These are phyloP conservation scores for Talaromyces atroroseus DNA, from an alignment of 2,329 filamentous ascomycete genomes.

Conservation along the genomic window DNA sequence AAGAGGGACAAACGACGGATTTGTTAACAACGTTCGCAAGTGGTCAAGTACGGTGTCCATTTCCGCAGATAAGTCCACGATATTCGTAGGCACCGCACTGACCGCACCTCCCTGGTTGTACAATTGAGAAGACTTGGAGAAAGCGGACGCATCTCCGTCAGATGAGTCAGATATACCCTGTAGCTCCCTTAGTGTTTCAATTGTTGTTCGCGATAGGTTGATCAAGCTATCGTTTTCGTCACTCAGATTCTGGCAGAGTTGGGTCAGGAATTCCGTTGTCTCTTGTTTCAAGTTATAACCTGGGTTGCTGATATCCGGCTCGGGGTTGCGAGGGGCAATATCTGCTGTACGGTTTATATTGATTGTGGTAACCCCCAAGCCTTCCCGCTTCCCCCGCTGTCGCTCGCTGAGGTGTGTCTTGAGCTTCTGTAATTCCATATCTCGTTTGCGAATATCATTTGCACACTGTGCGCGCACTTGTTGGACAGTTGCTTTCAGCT, in stretches of 20 bases:
- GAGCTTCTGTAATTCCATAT: slow-evolving; percentile 79
- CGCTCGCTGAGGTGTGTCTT: slow-evolving; percentile 78
- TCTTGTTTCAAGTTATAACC: slow-evolving; percentile 72
- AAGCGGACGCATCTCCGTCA: slow-evolving; percentile 16
- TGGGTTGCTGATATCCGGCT: slow-evolving; percentile 47
- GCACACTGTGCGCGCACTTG: slow-evolving; percentile 83
- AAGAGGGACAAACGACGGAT: slow-evolving; percentile 91
- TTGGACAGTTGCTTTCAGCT: slow-evolving; percentile 70
- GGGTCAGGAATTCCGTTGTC: slow-evolving; percentile 85
- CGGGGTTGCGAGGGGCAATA: slow-evolving; percentile 26
- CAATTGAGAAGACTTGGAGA: slow-evolving; percentile 15
- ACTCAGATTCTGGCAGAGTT: slow-evolving; percentile 73
- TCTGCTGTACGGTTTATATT: slow-evolving; percentile 40
- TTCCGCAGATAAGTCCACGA: slow-evolving; percentile 65
- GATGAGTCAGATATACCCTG: slow-evolving; percentile 44
- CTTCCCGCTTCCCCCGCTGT: slow-evolving; percentile 55
- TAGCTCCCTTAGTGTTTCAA: slow-evolving; percentile 60
- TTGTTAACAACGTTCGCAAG: slow-evolving; percentile 77
- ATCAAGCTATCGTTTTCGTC: slow-evolving; percentile 88
- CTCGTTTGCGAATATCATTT: slow-evolving; percentile 84
- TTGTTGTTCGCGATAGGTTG: slow-evolving; percentile 63
- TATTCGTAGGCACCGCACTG: slow-evolving; percentile 51
- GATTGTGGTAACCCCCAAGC: slow-evolving; percentile 45
- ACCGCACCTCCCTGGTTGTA: slow-evolving; percentile 23
- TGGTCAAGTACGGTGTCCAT: slow-evolving; percentile 75